phyloP scores from a whole-genome alignment of 129 eudicot genomes.

The Deinandra increscens region DNA sequence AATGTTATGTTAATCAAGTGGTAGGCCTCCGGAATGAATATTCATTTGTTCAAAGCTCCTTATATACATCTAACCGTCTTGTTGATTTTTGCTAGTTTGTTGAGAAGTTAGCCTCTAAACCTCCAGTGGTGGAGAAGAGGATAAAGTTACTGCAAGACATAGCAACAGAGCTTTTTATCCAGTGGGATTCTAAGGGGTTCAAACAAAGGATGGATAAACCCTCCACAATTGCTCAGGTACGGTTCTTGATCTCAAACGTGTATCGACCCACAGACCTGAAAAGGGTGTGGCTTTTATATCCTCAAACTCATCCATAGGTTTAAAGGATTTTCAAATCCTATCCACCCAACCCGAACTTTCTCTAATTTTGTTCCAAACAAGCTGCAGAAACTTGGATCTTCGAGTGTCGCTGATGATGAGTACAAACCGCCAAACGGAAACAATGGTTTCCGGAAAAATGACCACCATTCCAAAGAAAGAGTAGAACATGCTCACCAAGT shows the following conservation, averaged over 20 bases:
- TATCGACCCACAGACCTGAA: background rate
- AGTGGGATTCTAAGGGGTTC: conserved; percentile 76
- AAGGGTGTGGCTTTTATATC: background rate
- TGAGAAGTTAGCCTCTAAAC: conserved; percentile 65
- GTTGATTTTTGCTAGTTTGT: conserved; percentile 55
- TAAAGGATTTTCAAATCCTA: conserved; percentile 6
- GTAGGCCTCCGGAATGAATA: conserved; percentile 35
- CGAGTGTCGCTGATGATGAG: conserved; percentile 34
- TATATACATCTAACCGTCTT: conserved; percentile 26
- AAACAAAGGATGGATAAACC: conserved; percentile 77
- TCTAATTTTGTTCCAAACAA: background rate
- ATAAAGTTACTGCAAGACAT: conserved; percentile 73
- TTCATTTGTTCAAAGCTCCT: background rate
- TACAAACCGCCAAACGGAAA: conserved; percentile 31
- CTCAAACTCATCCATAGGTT: background rate
- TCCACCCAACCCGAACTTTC: background rate
- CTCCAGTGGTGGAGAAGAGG: conserved; percentile 60
- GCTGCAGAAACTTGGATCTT: conserved; percentile 36
- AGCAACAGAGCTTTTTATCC: conserved; percentile 70
- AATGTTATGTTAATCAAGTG: conserved; percentile 73
- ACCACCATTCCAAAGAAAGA: conserved; percentile 46
- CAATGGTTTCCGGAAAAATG: conserved; percentile 27
- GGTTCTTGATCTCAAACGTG: conserved; percentile 5
- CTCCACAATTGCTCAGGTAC: conserved; percentile 54
- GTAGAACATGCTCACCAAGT: conserved; percentile 32